Evolutionary conservation across 106 monocot species (phyloP), one percentile per base, ranked within the genome.

Genomic region (Apostasia shenzhenica): DNA sequence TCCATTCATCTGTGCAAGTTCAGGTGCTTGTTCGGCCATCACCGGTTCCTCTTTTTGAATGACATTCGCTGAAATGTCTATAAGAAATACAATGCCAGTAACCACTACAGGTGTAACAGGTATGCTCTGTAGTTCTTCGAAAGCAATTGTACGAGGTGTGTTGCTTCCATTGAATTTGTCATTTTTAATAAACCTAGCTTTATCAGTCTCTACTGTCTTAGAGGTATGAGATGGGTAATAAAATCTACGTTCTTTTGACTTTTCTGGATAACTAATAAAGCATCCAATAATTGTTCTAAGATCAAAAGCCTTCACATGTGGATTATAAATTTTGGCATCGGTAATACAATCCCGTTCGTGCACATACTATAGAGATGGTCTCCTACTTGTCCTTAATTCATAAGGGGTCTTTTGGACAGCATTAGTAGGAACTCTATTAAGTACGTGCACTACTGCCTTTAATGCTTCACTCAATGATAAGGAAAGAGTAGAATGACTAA

Each of bases 401-500:
- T 26, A 26, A 26, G 26, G 26, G 26, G 26, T 52, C 45, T 70
- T 70, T 13, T 3, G 13, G 12, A 14, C 47, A 43, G 49, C 56
- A 8, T 38, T 55, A 45, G 46, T 70, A 3, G 57, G 45, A 14
- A 57, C 26, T 26, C 26, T 26, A 26, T 26, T 26, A 26, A 8
- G 38, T 57, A 52, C 41, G 11, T 54, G 53, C 11, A 70, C 70
- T 11, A n/a, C 13, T 4, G 44, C 57, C 26, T 70, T 55, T 56
- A 57, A 57, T 10, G 70, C 56, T 11, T 70, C 70, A 44, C 55
- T 45, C 70, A 10, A 70, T 46, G 47, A 70, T 3, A 12, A 57
- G 41, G 10, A 43, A 10, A 45, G 49, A n/a, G 8, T 50, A 8
- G 42, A 46, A 45, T 11, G 12, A 10, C 2, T 70, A 56, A 70